phyloP scores from a whole-genome alignment of 192 early-diverging fungal species.

The Helicostylum pulchrum region DNA sequence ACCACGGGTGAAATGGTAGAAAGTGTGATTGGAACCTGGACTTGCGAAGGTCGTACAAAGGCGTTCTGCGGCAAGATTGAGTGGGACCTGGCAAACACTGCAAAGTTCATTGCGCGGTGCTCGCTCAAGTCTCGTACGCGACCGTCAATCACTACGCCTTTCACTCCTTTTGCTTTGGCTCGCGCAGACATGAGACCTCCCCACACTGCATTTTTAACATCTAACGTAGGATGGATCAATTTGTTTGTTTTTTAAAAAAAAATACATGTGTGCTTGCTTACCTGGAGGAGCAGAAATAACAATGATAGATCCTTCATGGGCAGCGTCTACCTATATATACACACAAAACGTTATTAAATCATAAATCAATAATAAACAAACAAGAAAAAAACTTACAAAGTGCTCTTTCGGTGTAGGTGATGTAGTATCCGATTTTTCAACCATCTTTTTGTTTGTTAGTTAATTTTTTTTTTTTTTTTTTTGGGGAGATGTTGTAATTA shows the following conservation, averaged over 20 bases:
- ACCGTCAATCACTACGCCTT: conserved; percentile 55
- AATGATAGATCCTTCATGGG: conserved; percentile 44
- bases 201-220: conserved; percentile 53
- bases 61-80: conserved; percentile 47
- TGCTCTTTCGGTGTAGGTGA: conserved; percentile 6
- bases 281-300: conserved; percentile 52
- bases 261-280: conserved; percentile 5
- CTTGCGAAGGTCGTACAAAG: conserved; percentile 43
- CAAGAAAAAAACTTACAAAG: conserved; percentile 2
- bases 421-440: conserved; percentile 14
- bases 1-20: conserved; percentile 38
- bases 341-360: background rate
- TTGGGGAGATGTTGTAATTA: conserved; percentile 7
- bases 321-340: conserved; percentile 40
- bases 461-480: no score
- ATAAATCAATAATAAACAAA: background rate
- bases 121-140: conserved; percentile 53
- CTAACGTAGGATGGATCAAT: conserved; percentile 8
- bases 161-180: conserved; percentile 40
- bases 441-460: conserved; percentile 12
- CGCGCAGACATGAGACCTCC: conserved; percentile 59
- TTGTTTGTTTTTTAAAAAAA: no score
- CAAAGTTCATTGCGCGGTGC: conserved; percentile 44
- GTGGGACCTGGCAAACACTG: conserved; percentile 51
- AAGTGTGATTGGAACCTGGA: conserved; percentile 46